Base-by-base conservation (phyloP, 768 basidiomycete species). In the Tulasnella sp. region DNA sequence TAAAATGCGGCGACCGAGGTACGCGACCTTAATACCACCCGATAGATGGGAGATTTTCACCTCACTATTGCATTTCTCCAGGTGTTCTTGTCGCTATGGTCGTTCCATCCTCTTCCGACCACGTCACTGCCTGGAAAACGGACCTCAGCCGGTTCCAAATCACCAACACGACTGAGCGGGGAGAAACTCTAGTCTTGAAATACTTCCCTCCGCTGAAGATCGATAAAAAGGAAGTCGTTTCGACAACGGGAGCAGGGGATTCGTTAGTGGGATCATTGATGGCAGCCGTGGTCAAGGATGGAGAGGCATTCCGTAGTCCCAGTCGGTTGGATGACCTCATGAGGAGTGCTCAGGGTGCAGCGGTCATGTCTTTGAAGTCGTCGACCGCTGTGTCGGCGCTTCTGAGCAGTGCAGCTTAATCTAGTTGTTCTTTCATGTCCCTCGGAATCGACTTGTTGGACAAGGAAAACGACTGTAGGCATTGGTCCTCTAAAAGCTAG, bases 201-300 rank as follows among this genome's bases (percentile, higher is more conserved):
- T 92, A 96, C 82, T 95, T 92, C 83, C 89, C 93, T 15, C 87
- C 93, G 10, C 81, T 88, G 23, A 82, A 83, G 0, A 79, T 85
- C 20, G 84, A 88, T 13, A 81, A 79, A 4, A 81, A 89, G 7
- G 82, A 83, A 20, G 81, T 86, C 13, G 84, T 91, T 29, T 96
- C 91, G 80, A 93, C 94, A 11, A 98, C 96, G 0, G 97, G 97
- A 1, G 96, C 94, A 0, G 96, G 96, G 0, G 96, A 98, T 84
- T 91, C 93, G 3, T 88, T 98, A 35, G 95, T 93, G 1, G 96
- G 96, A 7, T 89, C 92, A 1, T 82, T 98, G 40, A 83, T 96
- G n/a, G 48, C 71, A 10, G 73, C 44, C 61, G 61, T 67, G 23
- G 32, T 32, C 20, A 40, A n/a, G 39, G 73, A 73, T 18, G 37